phyloP scores from a whole-genome alignment of 306 rosid species.

The Hippophae gyantsensis region DNA sequence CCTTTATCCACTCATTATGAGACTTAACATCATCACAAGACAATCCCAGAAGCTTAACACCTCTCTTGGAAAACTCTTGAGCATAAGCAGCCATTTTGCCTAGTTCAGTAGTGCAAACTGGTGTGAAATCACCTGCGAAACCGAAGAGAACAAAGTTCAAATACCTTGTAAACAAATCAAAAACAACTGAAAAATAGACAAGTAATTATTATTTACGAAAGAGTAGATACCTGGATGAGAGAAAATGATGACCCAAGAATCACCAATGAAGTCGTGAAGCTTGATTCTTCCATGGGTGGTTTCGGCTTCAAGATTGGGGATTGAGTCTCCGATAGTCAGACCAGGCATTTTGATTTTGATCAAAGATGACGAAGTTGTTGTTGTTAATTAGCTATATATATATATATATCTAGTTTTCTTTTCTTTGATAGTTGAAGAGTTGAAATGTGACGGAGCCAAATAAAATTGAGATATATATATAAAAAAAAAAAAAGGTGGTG shows the following conservation, averaged over 20 bases:
- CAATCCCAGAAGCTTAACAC: constrained; percentile 60
- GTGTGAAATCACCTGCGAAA: constrained; percentile 65
- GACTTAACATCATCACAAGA: constrained; percentile 59
- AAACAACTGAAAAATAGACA: background rate
- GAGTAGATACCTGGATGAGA: constrained; percentile 56
- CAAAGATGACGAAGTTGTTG: too few species aligned
- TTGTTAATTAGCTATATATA: too few species aligned
- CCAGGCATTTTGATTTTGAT: constrained; percentile 47
- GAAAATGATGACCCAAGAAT: constrained; percentile 64
- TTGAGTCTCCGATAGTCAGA: constrained; percentile 67
- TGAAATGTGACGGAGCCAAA: background rate
- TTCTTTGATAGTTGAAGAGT: background rate
- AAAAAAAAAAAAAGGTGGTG: constrained; percentile 6
- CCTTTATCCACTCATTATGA: constrained; percentile 67
- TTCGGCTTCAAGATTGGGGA: constrained; percentile 65
- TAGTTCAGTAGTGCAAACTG: constrained; percentile 80
- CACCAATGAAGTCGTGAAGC: constrained; percentile 41
- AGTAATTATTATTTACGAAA: background rate
- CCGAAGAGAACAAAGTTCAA: background rate
- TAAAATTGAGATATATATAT: background rate
- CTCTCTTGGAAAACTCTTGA: constrained; percentile 32
- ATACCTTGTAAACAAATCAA: background rate
- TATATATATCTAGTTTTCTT: background rate
- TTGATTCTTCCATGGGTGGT: constrained; percentile 60
- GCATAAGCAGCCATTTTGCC: constrained; percentile 54